A percentile compares a stretch with the other conserved stretches of the same genome.
Evolutionary conservation across 139 green algal species (phyloP).

Genomic region (Protoeuglena noctilucae): DNA sequence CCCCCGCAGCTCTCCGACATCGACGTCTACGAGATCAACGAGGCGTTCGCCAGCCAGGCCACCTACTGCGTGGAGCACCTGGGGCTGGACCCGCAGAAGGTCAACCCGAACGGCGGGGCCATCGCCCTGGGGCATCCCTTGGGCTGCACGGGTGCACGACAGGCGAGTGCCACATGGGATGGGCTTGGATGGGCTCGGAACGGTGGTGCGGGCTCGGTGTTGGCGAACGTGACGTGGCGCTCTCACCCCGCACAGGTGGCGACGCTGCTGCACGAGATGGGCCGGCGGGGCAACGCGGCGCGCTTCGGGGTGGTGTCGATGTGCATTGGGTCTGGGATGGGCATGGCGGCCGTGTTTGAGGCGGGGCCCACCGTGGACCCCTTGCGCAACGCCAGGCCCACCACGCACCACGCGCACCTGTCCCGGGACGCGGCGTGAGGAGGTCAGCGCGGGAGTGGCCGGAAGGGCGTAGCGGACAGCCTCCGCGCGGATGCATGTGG

Average conservation of each 20-base stretch:
- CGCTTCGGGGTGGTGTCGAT: constrained; percentile 93
- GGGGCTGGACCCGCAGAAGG: constrained; percentile 63
- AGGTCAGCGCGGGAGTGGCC: no score
- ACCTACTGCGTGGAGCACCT: constrained; percentile 75
- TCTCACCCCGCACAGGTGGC: no score
- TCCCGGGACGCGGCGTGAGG: no score
- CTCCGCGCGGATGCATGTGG: no score
- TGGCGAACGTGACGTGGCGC: no score
- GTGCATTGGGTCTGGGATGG: constrained; percentile 95
- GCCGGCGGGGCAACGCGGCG: constrained; percentile 47
- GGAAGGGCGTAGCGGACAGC: no score
- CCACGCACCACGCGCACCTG: no score
- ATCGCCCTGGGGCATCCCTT: constrained; percentile 94
- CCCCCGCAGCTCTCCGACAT: no score
- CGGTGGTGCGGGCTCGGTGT: no score
- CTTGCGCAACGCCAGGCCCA: no score
- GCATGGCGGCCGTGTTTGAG: constrained; percentile 82
- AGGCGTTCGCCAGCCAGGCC: constrained; percentile 87
- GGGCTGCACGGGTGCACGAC: constrained; percentile 53
- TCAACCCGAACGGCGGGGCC: constrained; percentile 95
- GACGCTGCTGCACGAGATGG: constrained; percentile 93
- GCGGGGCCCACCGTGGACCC: no score
- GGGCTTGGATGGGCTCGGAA: no score
- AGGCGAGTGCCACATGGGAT: constrained; percentile 96
- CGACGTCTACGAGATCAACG: constrained; percentile 96